Evolutionary conservation across 2,329 filamentous ascomycete species (phyloP).

Genomic region (Lithohypha guttulata): DNA sequence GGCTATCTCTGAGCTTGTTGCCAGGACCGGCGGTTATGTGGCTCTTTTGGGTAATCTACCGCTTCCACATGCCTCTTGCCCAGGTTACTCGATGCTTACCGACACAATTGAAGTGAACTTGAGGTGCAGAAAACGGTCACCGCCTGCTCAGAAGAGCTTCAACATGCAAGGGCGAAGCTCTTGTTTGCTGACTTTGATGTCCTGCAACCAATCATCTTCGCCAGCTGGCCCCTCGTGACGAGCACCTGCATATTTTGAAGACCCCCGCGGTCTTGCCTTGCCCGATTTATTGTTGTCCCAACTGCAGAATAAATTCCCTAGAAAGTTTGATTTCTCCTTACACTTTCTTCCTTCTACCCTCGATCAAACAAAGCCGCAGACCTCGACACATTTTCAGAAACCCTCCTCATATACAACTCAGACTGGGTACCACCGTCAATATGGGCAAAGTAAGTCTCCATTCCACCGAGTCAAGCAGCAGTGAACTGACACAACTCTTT

Average conservation of each 20-base stretch:
- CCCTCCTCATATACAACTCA: not conserved
- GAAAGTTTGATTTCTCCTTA: not conserved
- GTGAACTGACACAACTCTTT: not conserved
- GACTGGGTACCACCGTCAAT: constrained; percentile 10
- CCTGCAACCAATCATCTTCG: constrained; percentile 1
- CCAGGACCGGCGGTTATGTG: constrained; percentile 1
- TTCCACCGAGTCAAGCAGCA: no score
- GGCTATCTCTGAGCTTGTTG: no score
- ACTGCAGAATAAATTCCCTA: not conserved
- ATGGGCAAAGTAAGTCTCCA: constrained; percentile 10
- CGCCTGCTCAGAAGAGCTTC: constrained; percentile 3
- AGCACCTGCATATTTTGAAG: not conserved
- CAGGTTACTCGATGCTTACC: constrained; percentile 1
- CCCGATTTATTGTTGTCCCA: constrained; percentile 2
- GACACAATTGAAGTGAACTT: not conserved
- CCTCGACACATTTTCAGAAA: not conserved
- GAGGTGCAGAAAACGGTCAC: constrained; percentile 4
- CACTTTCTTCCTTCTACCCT: not conserved
- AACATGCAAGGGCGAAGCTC: no score
- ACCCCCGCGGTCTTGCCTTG: constrained; percentile 7
- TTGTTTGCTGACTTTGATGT: no score
- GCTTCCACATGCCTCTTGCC: no score
- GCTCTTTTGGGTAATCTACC: constrained; percentile 3
- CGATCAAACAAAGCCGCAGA: not conserved
- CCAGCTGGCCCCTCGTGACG: constrained; percentile 6